Conservation (phyloP, 139 green algal species). For the Marvania coccoides region DNA sequence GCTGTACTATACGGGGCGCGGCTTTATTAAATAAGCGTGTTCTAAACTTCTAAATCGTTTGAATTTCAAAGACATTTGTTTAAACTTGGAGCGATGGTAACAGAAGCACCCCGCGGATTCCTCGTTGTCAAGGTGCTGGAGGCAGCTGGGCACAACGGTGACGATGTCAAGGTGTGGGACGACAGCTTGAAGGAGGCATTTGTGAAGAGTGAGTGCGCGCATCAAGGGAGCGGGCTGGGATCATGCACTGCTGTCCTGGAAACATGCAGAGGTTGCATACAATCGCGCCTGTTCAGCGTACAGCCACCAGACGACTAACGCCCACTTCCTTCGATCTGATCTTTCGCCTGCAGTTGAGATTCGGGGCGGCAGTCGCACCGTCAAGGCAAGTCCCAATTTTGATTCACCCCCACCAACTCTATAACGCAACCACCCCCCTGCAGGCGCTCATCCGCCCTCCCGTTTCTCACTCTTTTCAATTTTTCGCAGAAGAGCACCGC, state of each 20-base stretch:
- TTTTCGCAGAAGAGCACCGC: conserved; percentile 42
- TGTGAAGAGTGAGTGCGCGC: conserved; percentile 55
- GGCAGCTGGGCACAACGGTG: conserved; percentile 51
- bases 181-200: conserved; percentile 52
- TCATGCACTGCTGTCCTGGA: not conserved
- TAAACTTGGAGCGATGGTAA: conserved; percentile 13
- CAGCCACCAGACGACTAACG: no score
- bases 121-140: conserved; percentile 51
- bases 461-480: not conserved
- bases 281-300: not conserved
- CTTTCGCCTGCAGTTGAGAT: conserved; percentile 63
- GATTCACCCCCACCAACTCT: not conserved
- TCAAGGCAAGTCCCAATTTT: conserved; percentile 58
- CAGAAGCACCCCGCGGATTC: no score
- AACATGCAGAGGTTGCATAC: not conserved
- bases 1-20: no score
- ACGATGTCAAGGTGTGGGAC: conserved; percentile 63
- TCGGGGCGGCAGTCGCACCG: conserved; percentile 48
- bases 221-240: not conserved
- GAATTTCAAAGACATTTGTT: conserved; percentile 2
- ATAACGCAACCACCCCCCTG: not conserved
- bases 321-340: not conserved
- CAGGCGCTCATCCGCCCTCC: not conserved
- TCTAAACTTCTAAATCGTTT: no score
- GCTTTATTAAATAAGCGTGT: no score